These are phyloP conservation scores for Pseudofabraea citricarpa DNA, from an alignment of 2,329 filamentous ascomycete species.

Conservation along the genomic window DNA sequence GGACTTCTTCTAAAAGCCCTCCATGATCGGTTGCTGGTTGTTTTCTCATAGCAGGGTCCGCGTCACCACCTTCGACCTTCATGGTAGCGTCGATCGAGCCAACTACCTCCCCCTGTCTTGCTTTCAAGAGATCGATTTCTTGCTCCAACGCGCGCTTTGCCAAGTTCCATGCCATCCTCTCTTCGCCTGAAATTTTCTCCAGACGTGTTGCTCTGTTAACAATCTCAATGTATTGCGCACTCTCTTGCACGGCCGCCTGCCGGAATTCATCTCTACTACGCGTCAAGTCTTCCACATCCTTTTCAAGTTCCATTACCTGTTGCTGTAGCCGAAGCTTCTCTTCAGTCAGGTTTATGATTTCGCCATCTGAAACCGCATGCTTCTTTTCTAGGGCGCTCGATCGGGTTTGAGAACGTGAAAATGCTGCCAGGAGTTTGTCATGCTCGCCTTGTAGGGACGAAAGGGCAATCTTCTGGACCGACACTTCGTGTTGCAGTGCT, in stretches of 20 bases:
- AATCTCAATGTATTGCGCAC: conserved; percentile 28
- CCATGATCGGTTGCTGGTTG: conserved; percentile 8
- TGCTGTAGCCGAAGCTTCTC: conserved; percentile 43
- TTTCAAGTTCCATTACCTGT: conserved; percentile 41
- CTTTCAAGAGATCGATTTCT: conserved; percentile 18
- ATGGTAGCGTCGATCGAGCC: conserved; percentile 2
- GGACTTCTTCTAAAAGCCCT: conserved; percentile 15
- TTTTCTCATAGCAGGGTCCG: conserved; percentile 7
- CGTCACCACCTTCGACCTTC: conserved; percentile 6
- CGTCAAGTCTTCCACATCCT: conserved; percentile 42
- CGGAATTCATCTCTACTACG: conserved; percentile 40
- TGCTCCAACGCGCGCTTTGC: conserved; percentile 23
- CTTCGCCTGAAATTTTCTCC: conserved; percentile 23
- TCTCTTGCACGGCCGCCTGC: conserved; percentile 26
- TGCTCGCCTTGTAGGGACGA: conserved; percentile 51
- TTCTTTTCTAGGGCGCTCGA: conserved; percentile 46
- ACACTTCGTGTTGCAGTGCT: conserved; percentile 47
- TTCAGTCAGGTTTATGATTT: conserved; percentile 45
- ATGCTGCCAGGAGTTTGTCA: conserved; percentile 44
- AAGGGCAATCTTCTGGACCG: conserved; percentile 45
- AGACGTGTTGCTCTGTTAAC: conserved; percentile 26
- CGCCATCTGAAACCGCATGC: conserved; percentile 41
- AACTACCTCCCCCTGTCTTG: not conserved
- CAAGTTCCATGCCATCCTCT: conserved; percentile 22
- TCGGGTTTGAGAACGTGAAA: conserved; percentile 43